Percentiles rank a stretch among this genome's conserved stretches.
phyloP scores from a whole-genome alignment of 352 stramenopile species.

The Phytophthora foliorum region DNA sequence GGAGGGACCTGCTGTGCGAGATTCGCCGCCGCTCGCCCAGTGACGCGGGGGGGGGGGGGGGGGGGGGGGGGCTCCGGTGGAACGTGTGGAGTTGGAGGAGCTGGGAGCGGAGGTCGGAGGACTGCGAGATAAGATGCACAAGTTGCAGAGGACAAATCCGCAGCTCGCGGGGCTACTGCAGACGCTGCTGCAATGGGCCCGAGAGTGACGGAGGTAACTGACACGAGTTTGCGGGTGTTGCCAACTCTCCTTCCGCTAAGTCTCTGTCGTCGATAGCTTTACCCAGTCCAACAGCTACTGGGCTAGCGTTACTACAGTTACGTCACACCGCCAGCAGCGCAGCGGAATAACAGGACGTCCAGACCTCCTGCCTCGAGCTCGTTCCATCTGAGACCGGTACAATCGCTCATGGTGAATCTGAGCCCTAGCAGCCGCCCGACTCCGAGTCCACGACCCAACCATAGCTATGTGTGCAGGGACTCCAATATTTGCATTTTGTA shows the following conservation, averaged over 20 bases:
- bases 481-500: too few species aligned
- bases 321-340: slow-evolving; percentile 31
- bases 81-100: slow-evolving; percentile 81
- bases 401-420: slow-evolving; percentile 48
- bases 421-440: slow-evolving; percentile 37
- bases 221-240: slow-evolving; percentile 18
- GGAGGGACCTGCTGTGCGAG: slow-evolving; percentile 74
- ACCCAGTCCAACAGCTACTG: slow-evolving; percentile 36
- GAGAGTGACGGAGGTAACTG: slow-evolving; percentile 26
- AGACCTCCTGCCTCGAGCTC: slow-evolving; percentile 38
- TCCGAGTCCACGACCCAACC: slow-evolving; percentile 35
- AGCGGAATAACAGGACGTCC: slow-evolving; percentile 33
- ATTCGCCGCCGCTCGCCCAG: too few species aligned
- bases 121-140: slow-evolving; percentile 75
- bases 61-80: too few species aligned
- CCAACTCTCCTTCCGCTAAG: slow-evolving; percentile 23
- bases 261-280: slow-evolving; percentile 35
- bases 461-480: slow-evolving; percentile 35
- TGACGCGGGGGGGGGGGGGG: too few species aligned
- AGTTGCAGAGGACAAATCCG: slow-evolving; percentile 75
- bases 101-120: slow-evolving; percentile 61
- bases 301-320: slow-evolving; percentile 40
- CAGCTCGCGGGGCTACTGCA: slow-evolving; percentile 70
- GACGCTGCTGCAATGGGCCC: slow-evolving; percentile 41
- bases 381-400: slow-evolving; percentile 60